Percentiles rank a stretch among this genome's conserved stretches.
Evolutionary conservation across 177 flowering plant species (phyloP).

Genomic region (Vitis hybrid): DNA sequence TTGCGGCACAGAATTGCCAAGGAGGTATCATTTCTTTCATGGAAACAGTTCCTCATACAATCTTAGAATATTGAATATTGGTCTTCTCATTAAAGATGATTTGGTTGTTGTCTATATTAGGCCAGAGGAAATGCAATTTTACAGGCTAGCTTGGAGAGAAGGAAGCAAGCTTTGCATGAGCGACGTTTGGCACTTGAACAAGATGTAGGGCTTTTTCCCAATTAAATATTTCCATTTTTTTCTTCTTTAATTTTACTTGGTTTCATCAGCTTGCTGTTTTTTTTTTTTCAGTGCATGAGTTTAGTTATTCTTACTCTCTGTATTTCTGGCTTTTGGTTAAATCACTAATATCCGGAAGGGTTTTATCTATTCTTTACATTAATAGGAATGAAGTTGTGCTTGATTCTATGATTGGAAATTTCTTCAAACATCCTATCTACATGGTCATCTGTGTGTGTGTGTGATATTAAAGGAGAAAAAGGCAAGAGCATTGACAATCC

Average conservation of each 20-base stretch:
- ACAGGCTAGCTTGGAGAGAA: constrained; percentile 97
- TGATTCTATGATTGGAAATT: too few species aligned
- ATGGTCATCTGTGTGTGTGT: too few species aligned
- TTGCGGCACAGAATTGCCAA: constrained; percentile 89
- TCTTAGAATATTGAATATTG: not conserved
- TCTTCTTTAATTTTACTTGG: not conserved
- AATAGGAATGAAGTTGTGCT: too few species aligned
- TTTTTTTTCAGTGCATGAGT: too few species aligned
- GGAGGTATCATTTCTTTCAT: constrained; percentile 56
- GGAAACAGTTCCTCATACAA: not conserved
- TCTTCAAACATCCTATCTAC: too few species aligned
- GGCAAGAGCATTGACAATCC: too few species aligned
- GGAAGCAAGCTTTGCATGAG: constrained; percentile 98
- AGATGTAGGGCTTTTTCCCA: constrained; percentile 60
- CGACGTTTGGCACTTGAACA: constrained; percentile 98
- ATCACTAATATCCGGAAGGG: too few species aligned
- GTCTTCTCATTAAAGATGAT: constrained; percentile 10
- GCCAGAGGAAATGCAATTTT: constrained; percentile 95
- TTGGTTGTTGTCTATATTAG: constrained; percentile 35
- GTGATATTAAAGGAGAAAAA: too few species aligned
- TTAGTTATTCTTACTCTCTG: too few species aligned
- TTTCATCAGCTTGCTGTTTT: not conserved
- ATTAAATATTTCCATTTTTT: not conserved
- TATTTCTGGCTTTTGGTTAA: too few species aligned
- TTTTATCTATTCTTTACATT: too few species aligned